Conservation (phyloP, 495 filamentous ascomycete species). For the Aspergillus carlsbadensis region DNA sequence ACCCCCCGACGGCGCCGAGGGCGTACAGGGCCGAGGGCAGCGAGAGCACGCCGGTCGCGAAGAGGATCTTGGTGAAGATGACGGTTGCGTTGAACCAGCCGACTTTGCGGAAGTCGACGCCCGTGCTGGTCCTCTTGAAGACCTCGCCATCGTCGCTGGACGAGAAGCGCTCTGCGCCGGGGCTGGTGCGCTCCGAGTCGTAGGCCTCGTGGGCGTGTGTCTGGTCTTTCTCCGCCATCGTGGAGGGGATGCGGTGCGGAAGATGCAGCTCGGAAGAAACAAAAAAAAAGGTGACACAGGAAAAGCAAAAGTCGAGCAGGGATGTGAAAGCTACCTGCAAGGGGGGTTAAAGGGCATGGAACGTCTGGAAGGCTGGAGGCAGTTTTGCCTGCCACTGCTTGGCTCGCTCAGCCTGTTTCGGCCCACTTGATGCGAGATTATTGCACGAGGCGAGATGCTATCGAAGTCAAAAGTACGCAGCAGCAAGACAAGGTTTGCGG, state of each 20-base stretch:
- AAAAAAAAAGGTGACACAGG: too few species aligned
- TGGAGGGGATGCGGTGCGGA: background rate
- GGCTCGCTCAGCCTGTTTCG: too few species aligned
- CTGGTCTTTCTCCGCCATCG: background rate
- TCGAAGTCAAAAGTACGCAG: too few species aligned
- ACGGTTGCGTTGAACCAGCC: conserved; percentile 55
- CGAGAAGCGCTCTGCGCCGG: background rate
- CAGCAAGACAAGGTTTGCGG: too few species aligned
- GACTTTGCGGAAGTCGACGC: conserved; percentile 57
- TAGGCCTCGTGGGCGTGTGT: background rate
- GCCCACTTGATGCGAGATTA: too few species aligned
- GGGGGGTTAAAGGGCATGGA: too few species aligned
- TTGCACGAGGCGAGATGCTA: too few species aligned
- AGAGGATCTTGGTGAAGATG: conserved; percentile 53
- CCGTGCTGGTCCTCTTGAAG: conserved; percentile 49
- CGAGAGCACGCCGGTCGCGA: conserved; percentile 59
- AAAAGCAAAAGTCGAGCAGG: too few species aligned
- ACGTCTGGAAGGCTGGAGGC: too few species aligned
- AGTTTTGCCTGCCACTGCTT: too few species aligned
- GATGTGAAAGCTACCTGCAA: too few species aligned
- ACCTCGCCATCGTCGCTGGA: conserved; percentile 35
- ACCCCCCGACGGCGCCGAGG: conserved; percentile 57
- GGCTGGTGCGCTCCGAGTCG: background rate
- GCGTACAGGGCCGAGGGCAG: conserved; percentile 61
- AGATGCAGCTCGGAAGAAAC: background rate